Evolutionary conservation across 176 grass and related monocot genomes (phyloP).

Genomic region (Saccharum spontaneum): DNA sequence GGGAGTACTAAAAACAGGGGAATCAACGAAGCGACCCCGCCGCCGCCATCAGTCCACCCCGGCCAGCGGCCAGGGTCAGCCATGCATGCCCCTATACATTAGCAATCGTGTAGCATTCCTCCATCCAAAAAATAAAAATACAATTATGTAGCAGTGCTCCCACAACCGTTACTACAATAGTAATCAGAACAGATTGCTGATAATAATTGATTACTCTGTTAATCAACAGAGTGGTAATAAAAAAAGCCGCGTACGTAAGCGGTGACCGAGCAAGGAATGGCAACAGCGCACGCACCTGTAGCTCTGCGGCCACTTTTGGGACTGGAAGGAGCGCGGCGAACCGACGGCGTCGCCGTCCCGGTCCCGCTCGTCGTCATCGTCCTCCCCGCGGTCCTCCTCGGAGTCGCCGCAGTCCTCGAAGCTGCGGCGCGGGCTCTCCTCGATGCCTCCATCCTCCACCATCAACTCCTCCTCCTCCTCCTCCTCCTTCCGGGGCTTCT

Average conservation of each 20-base stretch:
- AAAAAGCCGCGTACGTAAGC: not conserved
- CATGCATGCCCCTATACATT: too few relatives aligned
- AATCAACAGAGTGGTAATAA: not conserved
- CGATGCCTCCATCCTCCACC: constrained; percentile 58
- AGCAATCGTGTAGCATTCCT: too few relatives aligned
- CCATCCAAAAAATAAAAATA: too few relatives aligned
- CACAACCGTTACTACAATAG: too few relatives aligned
- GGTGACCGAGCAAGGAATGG: not conserved
- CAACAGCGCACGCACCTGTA: constrained; percentile 49
- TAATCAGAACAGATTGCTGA: not conserved
- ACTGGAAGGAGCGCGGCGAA: constrained; percentile 50
- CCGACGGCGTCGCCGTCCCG: constrained; percentile 40
- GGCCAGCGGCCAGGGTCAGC: too few relatives aligned
- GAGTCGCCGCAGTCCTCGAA: constrained; percentile 47
- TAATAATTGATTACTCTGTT: not conserved
- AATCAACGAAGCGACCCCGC: not conserved
- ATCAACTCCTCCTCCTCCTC: constrained; percentile 48
- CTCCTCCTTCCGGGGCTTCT: constrained; percentile 21
- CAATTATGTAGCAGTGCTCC: too few relatives aligned
- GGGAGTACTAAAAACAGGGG: not conserved
- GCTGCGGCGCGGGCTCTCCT: constrained; percentile 46
- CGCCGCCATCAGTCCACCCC: not conserved
- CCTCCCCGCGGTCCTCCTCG: too few relatives aligned
- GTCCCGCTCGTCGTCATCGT: not conserved
- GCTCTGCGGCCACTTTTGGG: constrained; percentile 74